Conservation (phyloP, 2,329 filamentous ascomycete genomes). For the Fusarium odoratissimum region DNA sequence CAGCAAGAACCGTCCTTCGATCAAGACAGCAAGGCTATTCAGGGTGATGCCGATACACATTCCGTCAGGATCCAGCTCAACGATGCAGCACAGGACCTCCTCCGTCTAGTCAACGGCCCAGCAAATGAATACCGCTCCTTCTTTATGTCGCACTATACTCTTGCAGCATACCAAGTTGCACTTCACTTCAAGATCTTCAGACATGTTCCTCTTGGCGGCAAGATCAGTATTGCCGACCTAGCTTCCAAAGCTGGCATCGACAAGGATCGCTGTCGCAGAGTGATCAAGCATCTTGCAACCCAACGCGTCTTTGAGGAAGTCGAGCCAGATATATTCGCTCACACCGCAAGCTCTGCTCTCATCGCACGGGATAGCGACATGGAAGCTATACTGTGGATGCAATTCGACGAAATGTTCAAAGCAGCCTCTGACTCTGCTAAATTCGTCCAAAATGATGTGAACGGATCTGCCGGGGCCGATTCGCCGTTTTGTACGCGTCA, state of each 20-base stretch:
- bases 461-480: background rate
- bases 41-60: background rate
- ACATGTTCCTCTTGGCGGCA: accelerated
- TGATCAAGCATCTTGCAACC: background rate
- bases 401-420: background rate
- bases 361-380: background rate
- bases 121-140: background rate
- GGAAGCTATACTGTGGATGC: background rate
- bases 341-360: background rate
- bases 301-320: background rate
- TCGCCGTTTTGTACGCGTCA: background rate
- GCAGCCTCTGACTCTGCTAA: background rate
- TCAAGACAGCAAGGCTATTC: background rate
- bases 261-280: background rate
- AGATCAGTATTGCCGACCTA: background rate
- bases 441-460: background rate
- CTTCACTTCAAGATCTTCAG: background rate
- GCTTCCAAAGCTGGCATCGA: background rate
- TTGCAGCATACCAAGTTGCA: background rate
- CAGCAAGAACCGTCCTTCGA: background rate
- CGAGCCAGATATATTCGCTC: background rate
- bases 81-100: background rate
- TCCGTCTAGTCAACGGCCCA: background rate
- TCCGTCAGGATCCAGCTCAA: background rate
- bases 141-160: background rate